Conservation (phyloP, 805 yeast species). For the Yarrowia deformans region DNA sequence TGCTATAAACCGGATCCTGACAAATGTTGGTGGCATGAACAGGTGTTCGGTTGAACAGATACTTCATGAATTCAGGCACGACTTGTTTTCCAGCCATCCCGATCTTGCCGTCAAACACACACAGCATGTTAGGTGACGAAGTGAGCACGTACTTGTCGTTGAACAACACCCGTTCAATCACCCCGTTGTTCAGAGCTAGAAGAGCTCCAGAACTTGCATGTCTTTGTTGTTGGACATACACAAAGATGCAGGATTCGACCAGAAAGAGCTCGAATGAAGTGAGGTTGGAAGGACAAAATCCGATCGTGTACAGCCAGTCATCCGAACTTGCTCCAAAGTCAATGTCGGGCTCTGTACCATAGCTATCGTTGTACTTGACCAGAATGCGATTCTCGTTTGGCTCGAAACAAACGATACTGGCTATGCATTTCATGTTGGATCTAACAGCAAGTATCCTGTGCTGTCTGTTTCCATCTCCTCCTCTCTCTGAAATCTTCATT, state of each 20-base stretch:
- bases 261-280: conserved; percentile 10
- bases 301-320: conserved; percentile 14
- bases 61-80: conserved; percentile 6
- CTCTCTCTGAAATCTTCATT: background rate
- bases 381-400: background rate
- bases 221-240: conserved; percentile 4
- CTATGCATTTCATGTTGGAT: background rate
- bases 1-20: conserved; percentile 1
- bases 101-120: conserved; percentile 12
- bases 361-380: background rate
- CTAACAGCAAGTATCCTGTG: background rate
- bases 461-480: background rate
- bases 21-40: background rate
- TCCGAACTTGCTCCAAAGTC: background rate
- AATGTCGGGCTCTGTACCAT: background rate
- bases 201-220: background rate
- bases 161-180: conserved; percentile 7
- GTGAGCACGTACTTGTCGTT: background rate
- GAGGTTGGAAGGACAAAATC: background rate
- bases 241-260: conserved; percentile 6
- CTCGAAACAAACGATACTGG: background rate
- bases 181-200: conserved; percentile 7
- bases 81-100: conserved; percentile 8
- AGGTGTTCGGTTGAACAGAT: conserved; percentile 3
- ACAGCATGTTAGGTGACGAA: conserved; percentile 3